These are phyloP conservation scores for Lunularia cruciata DNA, from an alignment of 225 moss, liverwort and hornwort genomes.

Conservation along the genomic window DNA sequence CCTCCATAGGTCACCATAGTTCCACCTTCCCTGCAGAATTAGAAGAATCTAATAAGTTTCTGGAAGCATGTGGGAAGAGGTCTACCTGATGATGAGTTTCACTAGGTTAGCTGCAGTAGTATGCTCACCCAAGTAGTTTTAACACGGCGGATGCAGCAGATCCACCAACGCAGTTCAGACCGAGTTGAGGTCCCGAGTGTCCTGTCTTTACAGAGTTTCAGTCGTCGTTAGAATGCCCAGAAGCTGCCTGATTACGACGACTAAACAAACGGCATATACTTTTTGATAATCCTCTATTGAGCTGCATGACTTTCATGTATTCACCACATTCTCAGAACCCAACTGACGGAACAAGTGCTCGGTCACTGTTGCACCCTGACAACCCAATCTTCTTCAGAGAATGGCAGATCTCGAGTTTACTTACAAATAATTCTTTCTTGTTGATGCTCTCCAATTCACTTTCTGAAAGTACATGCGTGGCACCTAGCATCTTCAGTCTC, in stretches of 20 bases:
- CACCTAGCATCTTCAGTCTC: slow-evolving; percentile 33
- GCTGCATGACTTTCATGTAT: no score
- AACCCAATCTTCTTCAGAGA: no score
- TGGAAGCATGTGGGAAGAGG: no score
- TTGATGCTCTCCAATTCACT: slow-evolving; percentile 27
- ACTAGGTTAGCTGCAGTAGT: background rate
- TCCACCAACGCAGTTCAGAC: slow-evolving; percentile 90
- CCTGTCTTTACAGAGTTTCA: slow-evolving; percentile 24
- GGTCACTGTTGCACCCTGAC: no score
- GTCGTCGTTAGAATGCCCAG: no score
- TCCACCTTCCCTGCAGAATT: slow-evolving; percentile 58
- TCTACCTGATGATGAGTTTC: background rate
- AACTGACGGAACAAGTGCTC: no score
- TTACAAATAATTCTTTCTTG: slow-evolving; percentile 35
- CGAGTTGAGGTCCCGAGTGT: slow-evolving; percentile 54
- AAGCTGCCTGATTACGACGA: no score
- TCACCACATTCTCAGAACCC: no score
- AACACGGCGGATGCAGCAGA: slow-evolving; percentile 80
- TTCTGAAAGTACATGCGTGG: slow-evolving; percentile 38
- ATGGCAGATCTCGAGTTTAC: no score
- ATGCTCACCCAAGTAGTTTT: slow-evolving; percentile 72
- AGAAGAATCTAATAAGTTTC: no score
- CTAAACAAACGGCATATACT: no score
- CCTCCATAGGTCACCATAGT: slow-evolving; percentile 91
- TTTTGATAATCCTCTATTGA: no score